These are phyloP conservation scores for Cryptococcus neoformans DNA, from an alignment of 1,284 basidiomycete species.

Conservation along the genomic window DNA sequence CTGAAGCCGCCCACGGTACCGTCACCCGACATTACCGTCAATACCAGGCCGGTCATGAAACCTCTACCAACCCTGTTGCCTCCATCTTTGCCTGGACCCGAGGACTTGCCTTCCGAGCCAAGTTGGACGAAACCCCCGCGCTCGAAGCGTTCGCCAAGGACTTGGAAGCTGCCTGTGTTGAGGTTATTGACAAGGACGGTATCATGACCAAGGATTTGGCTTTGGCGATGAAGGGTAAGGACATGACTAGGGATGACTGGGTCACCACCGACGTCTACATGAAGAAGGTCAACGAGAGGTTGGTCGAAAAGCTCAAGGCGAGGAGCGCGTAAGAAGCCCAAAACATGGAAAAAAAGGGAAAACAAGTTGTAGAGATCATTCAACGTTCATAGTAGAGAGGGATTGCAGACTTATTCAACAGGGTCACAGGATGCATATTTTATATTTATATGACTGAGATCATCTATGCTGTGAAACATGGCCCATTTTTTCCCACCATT, in stretches of 20 bases:
- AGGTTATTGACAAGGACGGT: slow-evolving; percentile 84
- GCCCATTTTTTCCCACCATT: no score
- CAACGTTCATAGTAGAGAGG: no score
- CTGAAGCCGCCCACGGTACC: slow-evolving; percentile 87
- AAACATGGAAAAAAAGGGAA: no score
- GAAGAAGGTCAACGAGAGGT: slow-evolving; percentile 63
- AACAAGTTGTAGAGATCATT: no score
- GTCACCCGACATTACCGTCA: slow-evolving; percentile 95
- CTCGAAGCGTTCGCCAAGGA: slow-evolving; percentile 73
- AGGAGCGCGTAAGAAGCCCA: slow-evolving; percentile 10
- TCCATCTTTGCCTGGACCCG: slow-evolving; percentile 99
- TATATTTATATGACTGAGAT: no score
- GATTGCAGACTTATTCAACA: no score
- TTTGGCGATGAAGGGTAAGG: slow-evolving; percentile 88
- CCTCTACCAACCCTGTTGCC: slow-evolving; percentile 96
- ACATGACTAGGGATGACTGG: slow-evolving; percentile 89
- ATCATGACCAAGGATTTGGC: slow-evolving; percentile 98
- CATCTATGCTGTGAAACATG: no score
- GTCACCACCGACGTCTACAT: slow-evolving; percentile 87
- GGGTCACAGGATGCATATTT: no score
- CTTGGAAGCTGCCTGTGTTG: slow-evolving; percentile 84
- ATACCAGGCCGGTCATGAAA: slow-evolving; percentile 93
- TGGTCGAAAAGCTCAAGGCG: slow-evolving; percentile 35
- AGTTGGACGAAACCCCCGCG: slow-evolving; percentile 78
- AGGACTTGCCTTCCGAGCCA: slow-evolving; percentile 88